Base-by-base conservation (phyloP, 139 green algal genomes). In the Coelastrella sp. region DNA sequence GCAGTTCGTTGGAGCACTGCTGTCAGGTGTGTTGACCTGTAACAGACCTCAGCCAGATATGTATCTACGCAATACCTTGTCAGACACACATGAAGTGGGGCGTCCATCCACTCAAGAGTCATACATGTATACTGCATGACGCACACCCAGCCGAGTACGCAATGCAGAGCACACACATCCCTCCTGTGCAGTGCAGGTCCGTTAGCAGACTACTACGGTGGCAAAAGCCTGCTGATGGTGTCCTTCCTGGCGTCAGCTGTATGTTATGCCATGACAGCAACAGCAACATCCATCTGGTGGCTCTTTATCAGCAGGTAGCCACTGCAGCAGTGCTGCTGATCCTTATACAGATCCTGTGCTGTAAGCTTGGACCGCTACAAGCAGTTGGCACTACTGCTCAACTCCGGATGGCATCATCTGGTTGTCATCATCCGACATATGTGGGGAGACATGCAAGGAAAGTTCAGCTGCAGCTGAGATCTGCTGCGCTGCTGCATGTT, bases 1-100 rank as follows among this genome's bases (percentile, higher is more conserved):
- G 37, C 89, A 92, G 34, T 68, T 88, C 19, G 19, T 92, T 0
- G 89, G 89, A 2, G 80, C 86, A 40, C 63, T 92, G 37, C 50
- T 90, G 5, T 88, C 83, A 53, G 89, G 89, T 92, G 41, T 19
- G 78, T 13, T 74, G 25, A 69, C 21, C 19, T 23, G n/a, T 51
- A n/a, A n/a, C 32, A 78, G 41, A 30, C 25, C 23, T 25, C 27
- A 17, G 35, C 23, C 19, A 35, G 15, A 67, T 51, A 30, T 27
- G 38, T 5, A 40, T 1, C n/a, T 32, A 13, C 2, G 8, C 3
- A 11, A 57, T 9, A 57, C 45, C 15, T 57, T 57, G 11, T 13
- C 45, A 57, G 45, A 9, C 15, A n/a, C n/a, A n/a, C n/a, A n/a
- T n/a, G n/a, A n/a, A n/a, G n/a, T n/a, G n/a, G n/a, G n/a, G n/a